phyloP scores from a whole-genome alignment of 768 basidiomycete genomes.

The Tubosaeta brunneosetosa region DNA sequence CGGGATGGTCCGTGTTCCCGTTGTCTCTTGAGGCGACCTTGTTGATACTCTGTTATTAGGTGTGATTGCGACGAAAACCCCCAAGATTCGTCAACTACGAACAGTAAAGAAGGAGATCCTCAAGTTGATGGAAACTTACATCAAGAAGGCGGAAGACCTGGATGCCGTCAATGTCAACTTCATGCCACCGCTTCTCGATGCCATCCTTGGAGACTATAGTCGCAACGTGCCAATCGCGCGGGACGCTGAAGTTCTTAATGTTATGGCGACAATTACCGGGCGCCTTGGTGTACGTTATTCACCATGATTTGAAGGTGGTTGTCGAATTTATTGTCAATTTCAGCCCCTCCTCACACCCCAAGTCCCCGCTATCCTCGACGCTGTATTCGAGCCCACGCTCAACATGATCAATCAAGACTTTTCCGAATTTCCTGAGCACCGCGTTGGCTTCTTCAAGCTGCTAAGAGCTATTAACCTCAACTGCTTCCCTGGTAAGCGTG shows the following conservation, averaged over 20 bases:
- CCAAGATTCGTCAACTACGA: slow-evolving; percentile 88
- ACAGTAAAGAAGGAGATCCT: slow-evolving; percentile 99
- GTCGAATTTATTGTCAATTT: slow-evolving; percentile 8
- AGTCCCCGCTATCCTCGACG: slow-evolving; percentile 91
- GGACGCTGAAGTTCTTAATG: slow-evolving; percentile 95
- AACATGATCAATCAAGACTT: slow-evolving; percentile 99
- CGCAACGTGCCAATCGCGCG: slow-evolving; percentile 89
- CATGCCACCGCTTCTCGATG: slow-evolving; percentile 92
- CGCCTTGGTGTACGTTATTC: slow-evolving; percentile 72
- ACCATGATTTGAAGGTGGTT: background rate
- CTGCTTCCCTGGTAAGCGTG: slow-evolving; percentile 87
- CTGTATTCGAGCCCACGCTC: slow-evolving; percentile 94
- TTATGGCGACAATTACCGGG: slow-evolving; percentile 91
- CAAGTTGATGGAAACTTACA: slow-evolving; percentile 95
- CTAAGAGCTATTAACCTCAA: slow-evolving; percentile 86
- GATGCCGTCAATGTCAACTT: slow-evolving; percentile 89
- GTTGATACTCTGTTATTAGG: slow-evolving; percentile 42
- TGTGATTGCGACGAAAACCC: slow-evolving; percentile 90
- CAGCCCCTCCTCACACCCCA: slow-evolving; percentile 86
- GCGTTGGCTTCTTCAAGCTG: slow-evolving; percentile 94
- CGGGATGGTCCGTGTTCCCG: slow-evolving; percentile 58
- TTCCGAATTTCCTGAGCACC: slow-evolving; percentile 96
- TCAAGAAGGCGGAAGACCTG: slow-evolving; percentile 94
- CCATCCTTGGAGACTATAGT: slow-evolving; percentile 96
- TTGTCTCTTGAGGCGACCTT: background rate